These are phyloP conservation scores for Mortierella hygrophila DNA, from an alignment of 192 early-diverging fungal species.

Conservation along the genomic window DNA sequence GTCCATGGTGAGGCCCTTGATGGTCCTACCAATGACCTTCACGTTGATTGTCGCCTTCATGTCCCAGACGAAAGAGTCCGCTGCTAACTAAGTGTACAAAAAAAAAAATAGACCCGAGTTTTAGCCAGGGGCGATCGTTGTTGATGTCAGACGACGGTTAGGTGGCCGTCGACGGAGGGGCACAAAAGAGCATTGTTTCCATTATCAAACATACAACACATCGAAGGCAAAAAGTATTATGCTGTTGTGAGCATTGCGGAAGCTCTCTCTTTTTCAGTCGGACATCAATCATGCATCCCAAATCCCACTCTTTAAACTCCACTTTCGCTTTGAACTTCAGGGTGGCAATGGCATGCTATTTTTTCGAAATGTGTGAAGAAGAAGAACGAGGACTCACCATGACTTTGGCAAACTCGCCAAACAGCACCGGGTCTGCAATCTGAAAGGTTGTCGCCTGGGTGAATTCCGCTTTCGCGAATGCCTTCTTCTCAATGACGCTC, in stretches of 20 bases:
- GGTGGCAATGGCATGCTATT: too few relatives aligned
- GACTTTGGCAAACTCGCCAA: constrained; percentile 51
- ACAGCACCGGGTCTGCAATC: constrained; percentile 42
- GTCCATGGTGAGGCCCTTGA: constrained; percentile 37
- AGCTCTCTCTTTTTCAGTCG: not conserved
- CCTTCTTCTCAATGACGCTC: constrained; percentile 26
- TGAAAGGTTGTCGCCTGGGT: constrained; percentile 29
- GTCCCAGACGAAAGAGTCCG: constrained; percentile 36
- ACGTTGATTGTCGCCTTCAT: constrained; percentile 30
- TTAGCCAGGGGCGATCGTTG: not conserved
- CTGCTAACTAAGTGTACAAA: constrained; percentile 14
- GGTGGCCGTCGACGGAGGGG: too few relatives aligned
- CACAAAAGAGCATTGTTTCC: not conserved
- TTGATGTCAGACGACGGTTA: not conserved
- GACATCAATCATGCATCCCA: too few relatives aligned
- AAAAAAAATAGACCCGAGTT: not conserved
- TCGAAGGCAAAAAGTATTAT: not conserved
- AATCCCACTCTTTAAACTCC: too few relatives aligned
- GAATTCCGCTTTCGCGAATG: constrained; percentile 33
- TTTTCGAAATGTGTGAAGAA: too few relatives aligned
- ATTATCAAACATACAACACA: not conserved
- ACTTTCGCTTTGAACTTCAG: too few relatives aligned
- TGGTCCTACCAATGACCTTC: constrained; percentile 30
- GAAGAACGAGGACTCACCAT: constrained; percentile 15
- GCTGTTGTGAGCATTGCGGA: not conserved